These are phyloP conservation scores for Mortierella polycephala DNA, from an alignment of 371 early-diverging fungal genomes.

Conservation along the genomic window DNA sequence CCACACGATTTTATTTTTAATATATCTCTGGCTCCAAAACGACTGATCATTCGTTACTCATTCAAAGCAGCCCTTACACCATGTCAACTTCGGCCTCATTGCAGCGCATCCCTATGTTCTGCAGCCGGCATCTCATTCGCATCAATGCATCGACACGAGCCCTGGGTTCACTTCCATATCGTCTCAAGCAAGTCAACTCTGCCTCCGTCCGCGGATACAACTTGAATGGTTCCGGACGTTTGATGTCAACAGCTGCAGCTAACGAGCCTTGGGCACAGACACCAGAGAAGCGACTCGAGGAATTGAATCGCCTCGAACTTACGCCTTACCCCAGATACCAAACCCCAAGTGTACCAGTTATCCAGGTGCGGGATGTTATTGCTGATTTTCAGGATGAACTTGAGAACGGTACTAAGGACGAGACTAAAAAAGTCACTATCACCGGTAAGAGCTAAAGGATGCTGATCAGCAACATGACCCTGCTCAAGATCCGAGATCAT, in stretches of 20 bases:
- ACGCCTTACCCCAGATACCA: constrained; percentile 47
- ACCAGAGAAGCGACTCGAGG: constrained; percentile 34
- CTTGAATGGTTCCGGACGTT: too few species aligned
- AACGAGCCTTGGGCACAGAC: constrained; percentile 7
- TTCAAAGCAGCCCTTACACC: not conserved
- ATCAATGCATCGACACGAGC: not conserved
- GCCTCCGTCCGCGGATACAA: not conserved
- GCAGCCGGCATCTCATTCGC: constrained; percentile 1
- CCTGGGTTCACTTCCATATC: not conserved
- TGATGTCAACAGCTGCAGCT: not conserved
- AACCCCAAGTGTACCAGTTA: constrained; percentile 15
- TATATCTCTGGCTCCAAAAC: too few species aligned
- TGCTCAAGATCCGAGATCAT: too few species aligned
- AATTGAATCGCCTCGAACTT: constrained; percentile 22
- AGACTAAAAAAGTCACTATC: constrained; percentile 26
- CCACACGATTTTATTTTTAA: too few species aligned
- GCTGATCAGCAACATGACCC: too few species aligned
- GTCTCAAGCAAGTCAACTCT: not conserved
- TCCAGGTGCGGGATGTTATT: constrained; percentile 26
- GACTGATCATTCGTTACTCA: too few species aligned
- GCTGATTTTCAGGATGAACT: constrained; percentile 19
- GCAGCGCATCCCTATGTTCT: constrained; percentile 10
- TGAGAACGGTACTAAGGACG: constrained; percentile 33
- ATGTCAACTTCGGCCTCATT: constrained; percentile 26
- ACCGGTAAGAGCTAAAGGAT: constrained; percentile 12